Percentiles rank a stretch among this genome's conserved stretches.
Conservation (phyloP, 2,329 filamentous ascomycete genomes). For the Fusarium coicis region DNA sequence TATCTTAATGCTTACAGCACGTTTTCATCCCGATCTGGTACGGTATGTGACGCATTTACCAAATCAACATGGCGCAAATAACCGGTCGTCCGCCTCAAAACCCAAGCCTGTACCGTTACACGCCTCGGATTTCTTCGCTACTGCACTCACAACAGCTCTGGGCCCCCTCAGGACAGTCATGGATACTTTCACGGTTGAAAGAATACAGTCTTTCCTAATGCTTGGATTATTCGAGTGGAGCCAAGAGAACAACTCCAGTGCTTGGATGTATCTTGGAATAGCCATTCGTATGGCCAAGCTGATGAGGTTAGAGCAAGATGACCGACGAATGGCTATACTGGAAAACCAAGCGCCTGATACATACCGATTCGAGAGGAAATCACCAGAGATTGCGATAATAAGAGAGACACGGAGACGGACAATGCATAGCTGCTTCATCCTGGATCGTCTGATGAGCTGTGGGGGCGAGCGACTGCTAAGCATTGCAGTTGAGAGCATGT, state of each 20-base stretch:
- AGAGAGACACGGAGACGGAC: slow-evolving; percentile 68
- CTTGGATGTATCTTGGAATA: slow-evolving; percentile 10
- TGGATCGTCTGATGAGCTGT: slow-evolving; percentile 75
- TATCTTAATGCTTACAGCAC: slow-evolving; percentile 17
- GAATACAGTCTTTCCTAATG: slow-evolving; percentile 10
- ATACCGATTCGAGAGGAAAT: not conserved
- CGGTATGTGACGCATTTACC: slow-evolving; percentile 11
- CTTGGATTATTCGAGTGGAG: slow-evolving; percentile 13
- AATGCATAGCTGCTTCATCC: slow-evolving; percentile 79
- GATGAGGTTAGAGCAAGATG: slow-evolving; percentile 10
- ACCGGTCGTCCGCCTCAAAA: not conserved
- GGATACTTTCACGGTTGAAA: not conserved
- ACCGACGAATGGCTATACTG: slow-evolving; percentile 1
- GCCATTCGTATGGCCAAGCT: slow-evolving; percentile 10
- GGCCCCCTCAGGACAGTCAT: slow-evolving; percentile 1
- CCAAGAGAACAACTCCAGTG: not conserved
- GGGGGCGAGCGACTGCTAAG: slow-evolving; percentile 70
- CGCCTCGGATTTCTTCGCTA: slow-evolving; percentile 7
- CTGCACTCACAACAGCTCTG: not conserved
- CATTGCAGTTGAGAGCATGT: slow-evolving; percentile 59
- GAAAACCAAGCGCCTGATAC: not conserved
- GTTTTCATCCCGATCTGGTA: slow-evolving; percentile 7
- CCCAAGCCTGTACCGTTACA: not conserved
- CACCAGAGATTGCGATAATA: not conserved
- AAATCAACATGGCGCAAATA: not conserved